Evolutionary conservation across 2,329 filamentous ascomycete genomes (phyloP).

Genomic region (Lachnellula occidentalis): DNA sequence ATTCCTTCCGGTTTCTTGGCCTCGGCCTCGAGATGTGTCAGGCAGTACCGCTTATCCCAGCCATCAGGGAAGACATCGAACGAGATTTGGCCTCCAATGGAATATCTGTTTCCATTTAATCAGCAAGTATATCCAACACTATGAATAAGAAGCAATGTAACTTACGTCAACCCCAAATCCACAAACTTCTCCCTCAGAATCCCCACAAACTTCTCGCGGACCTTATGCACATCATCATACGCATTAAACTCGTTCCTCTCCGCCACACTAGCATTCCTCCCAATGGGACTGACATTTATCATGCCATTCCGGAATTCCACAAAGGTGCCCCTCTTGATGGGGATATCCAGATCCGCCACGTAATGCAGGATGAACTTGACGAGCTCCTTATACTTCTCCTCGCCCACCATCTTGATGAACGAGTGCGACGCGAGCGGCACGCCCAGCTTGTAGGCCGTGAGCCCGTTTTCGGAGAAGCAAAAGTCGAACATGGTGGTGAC

Average conservation of each 20-base stretch:
- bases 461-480: slow-evolving; percentile 94
- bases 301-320: slow-evolving; percentile 88
- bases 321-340: slow-evolving; percentile 78
- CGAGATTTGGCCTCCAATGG: slow-evolving; percentile 94
- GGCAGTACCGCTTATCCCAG: slow-evolving; percentile 99
- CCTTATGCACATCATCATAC: slow-evolving; percentile 72
- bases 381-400: slow-evolving; percentile 73
- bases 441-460: slow-evolving; percentile 84
- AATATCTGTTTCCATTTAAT: slow-evolving; percentile 55
- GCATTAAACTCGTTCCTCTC: slow-evolving; percentile 79
- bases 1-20: slow-evolving; percentile 63
- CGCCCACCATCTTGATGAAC: slow-evolving; percentile 90
- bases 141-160: slow-evolving; percentile 22
- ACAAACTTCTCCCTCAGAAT: slow-evolving; percentile 75
- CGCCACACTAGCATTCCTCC: slow-evolving; percentile 74
- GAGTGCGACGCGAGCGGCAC: slow-evolving; percentile 67
- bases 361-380: slow-evolving; percentile 74
- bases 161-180: slow-evolving; percentile 77
- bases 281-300: slow-evolving; percentile 80
- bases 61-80: slow-evolving; percentile 96
- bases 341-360: slow-evolving; percentile 77
- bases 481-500: slow-evolving; percentile 93
- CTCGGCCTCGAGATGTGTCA: slow-evolving; percentile 80
- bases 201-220: slow-evolving; percentile 71
- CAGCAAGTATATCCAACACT: slow-evolving; percentile 1